phyloP scores from a whole-genome alignment of 2,329 filamentous ascomycete genomes.

The Thermochaetoides dissita region DNA sequence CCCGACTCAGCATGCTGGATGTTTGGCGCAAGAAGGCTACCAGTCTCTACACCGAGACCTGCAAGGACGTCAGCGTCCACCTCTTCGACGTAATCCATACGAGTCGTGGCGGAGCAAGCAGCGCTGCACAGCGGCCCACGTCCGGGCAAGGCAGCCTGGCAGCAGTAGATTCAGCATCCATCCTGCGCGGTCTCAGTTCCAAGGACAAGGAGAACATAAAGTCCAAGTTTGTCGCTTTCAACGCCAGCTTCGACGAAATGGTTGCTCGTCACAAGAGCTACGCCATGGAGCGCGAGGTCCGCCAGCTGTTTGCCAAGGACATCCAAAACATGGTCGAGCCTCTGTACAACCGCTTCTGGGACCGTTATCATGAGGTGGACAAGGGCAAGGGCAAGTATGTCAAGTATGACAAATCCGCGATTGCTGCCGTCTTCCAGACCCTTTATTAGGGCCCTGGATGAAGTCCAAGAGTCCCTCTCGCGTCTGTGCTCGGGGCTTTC shows the following conservation, averaged over 20 bases:
- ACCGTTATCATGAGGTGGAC: conserved; percentile 92
- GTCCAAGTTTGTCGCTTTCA: conserved; percentile 88
- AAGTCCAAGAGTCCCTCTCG: background rate
- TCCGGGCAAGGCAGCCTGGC: conserved; percentile 45
- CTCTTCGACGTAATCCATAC: conserved; percentile 90
- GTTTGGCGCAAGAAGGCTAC: conserved; percentile 79
- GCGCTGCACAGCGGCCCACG: conserved; percentile 43
- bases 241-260: conserved; percentile 78
- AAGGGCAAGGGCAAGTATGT: conserved; percentile 97
- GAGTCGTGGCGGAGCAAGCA: conserved; percentile 40
- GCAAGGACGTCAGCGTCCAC: conserved; percentile 73
- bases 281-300: conserved; percentile 83
- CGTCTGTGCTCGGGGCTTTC: too few relatives aligned
- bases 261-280: conserved; percentile 68
- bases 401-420: conserved; percentile 81
- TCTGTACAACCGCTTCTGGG: conserved; percentile 89
- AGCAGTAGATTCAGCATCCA: conserved; percentile 58
- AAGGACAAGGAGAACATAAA: conserved; percentile 97
- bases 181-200: conserved; percentile 68
- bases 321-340: conserved; percentile 87
- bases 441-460: conserved; percentile 25
- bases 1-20: conserved; percentile 55
- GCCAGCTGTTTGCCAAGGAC: conserved; percentile 64
- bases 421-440: conserved; percentile 51
- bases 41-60: conserved; percentile 68